Evolutionary conservation across 768 basidiomycete genomes (phyloP).

Genomic region (Lenzites betulinus): DNA sequence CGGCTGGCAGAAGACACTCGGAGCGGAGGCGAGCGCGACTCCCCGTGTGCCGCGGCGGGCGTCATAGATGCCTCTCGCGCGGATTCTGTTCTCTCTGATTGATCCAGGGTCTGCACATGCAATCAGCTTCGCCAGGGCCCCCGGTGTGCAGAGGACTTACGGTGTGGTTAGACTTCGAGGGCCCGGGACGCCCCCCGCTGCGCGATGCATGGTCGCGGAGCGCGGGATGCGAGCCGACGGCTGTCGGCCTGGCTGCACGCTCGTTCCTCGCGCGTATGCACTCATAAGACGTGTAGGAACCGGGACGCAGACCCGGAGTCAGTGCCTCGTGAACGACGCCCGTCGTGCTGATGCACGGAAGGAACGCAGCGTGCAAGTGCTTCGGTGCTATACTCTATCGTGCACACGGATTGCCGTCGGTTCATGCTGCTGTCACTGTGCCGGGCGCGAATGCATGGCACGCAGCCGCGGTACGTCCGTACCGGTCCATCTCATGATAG

Average conservation of each 20-base stretch:
- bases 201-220: neutral
- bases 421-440: neutral
- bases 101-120: neutral
- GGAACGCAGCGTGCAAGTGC: neutral
- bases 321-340: neutral
- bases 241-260: too few species aligned
- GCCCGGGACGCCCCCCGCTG: neutral
- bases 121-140: neutral
- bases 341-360: neutral
- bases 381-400: neutral
- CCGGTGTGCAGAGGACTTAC: neutral
- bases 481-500: neutral
- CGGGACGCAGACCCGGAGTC: neutral
- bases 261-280: too few species aligned
- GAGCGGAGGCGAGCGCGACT: neutral
- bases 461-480: neutral
- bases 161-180: constrained; percentile 8
- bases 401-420: neutral
- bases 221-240: neutral
- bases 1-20: neutral
- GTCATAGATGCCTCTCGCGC: neutral
- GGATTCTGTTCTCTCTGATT: neutral
- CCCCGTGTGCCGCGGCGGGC: neutral
- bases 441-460: neutral
- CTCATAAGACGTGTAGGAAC: too few species aligned